phyloP scores from a whole-genome alignment of 805 yeast species.

The Pichia paraexigua region DNA sequence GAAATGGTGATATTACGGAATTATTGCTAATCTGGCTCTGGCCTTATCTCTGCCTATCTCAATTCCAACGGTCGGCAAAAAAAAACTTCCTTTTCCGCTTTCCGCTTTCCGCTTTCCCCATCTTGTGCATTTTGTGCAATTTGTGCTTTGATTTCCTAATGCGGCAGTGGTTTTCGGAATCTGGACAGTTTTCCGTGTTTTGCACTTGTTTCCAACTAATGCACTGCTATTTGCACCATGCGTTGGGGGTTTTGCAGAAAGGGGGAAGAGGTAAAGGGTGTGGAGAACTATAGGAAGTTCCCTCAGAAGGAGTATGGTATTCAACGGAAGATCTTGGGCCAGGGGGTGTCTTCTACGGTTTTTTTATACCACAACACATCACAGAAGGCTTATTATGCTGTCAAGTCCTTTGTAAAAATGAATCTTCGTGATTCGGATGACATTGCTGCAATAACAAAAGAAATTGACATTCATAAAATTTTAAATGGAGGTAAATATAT shows the following conservation, averaged over 20 bases:
- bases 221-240: neutral
- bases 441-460: constrained; percentile 30
- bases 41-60: too few species aligned
- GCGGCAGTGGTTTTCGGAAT: too few species aligned
- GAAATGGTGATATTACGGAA: too few species aligned
- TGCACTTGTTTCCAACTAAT: too few species aligned
- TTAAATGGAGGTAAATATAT: constrained; percentile 29
- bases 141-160: too few species aligned
- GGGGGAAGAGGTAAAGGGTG: neutral
- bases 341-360: constrained; percentile 6
- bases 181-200: too few species aligned
- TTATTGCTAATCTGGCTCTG: too few species aligned
- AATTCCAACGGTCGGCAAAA: too few species aligned
- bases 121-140: too few species aligned
- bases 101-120: too few species aligned
- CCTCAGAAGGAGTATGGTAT: constrained; percentile 3
- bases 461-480: constrained; percentile 26
- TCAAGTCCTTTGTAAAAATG: constrained; percentile 36
- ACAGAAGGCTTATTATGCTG: constrained; percentile 25
- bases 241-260: neutral
- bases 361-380: neutral
- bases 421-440: constrained; percentile 36
- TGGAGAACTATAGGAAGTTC: neutral
- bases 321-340: neutral
- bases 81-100: too few species aligned